Base-by-base conservation (phyloP, 495 filamentous ascomycete genomes). In the Xylaria grammica region DNA sequence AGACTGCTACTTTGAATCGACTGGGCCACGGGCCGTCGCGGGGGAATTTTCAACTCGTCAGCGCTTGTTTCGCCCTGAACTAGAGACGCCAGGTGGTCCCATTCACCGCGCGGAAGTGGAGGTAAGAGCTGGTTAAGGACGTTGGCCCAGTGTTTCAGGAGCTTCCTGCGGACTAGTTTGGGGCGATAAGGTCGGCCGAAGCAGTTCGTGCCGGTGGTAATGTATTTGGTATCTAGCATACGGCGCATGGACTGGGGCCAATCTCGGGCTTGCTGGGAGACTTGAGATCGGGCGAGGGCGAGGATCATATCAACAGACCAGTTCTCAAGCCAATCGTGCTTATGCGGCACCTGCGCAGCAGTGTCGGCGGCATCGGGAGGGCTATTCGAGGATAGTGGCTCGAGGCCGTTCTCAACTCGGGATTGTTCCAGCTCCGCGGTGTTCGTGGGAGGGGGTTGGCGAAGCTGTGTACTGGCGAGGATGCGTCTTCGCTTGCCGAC, bases 21-120 rank as follows among this genome's bases (percentile, higher is more conserved):
- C 20, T 44, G 65, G 2, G 71, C 74, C 17, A 72, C 62, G 2
- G 68, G 51, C 17, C 75, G 67, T 24, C 79, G 72, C 6, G 46
- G 45, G 19, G 77, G 75, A 1, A 75, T 46, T 7, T 54, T 54
- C 63, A 71, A 76, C 34, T 71, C 69, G 3, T 53, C 27, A 7
- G 79, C 78, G 55, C 60, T 75, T 73, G 81, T 83, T 65, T 72
- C 79, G 3, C 90, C 93, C 11, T 75, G 67, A 0, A 86, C 80
- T 11, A 96, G 67, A 19, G 79, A 82, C 13, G 82, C 74, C 10
- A 99, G 75, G 34, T 81, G 68, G 27, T 84, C 75, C 79, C 90
- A 91, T 62, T 95, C 91, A 17, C 78, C 65, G 24, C 78, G 65
- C 0, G 90, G 87, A 0, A 97, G 66, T 1, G 95, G 95, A 7